Evolutionary conservation across 1,284 basidiomycete genomes (phyloP), one percentile per base, ranked within the genome.

Genomic region (Caloboletus firmus): DNA sequence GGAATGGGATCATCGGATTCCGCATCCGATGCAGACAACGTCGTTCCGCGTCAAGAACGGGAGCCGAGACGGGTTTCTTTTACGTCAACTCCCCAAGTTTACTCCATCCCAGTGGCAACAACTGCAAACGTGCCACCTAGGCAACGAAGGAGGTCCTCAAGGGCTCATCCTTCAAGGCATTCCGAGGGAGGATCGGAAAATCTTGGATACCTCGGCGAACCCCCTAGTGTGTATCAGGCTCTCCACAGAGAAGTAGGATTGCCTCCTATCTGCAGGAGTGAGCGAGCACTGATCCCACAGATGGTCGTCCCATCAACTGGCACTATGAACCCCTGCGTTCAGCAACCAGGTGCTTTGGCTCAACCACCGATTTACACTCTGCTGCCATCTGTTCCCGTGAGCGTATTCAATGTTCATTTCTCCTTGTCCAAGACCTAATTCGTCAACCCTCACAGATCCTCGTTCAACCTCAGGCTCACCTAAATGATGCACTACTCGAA

Each of bases 401-500:
- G 55, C 10, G 2, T 30, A 12, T 6, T 24, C 11, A 9, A 17
- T 31, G 5, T 24, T 28, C 12, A 17, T 36, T n/a, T 31, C 26
- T 42, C n/a, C 11, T 5, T 3, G 37, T 36, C 35, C 12, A 8
- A 37, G 4, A 8, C 35, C 22, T 34, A 30, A 35, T 31, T 9
- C 3, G 44, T 24, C 24, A 2, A 2, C 35, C 12, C 4, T 35
- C 12, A 32, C n/a, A 58, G 55, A 9, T 28, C 4, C 8, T 22
- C 0, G 0, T 36, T 28, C 56, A 41, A 12, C 42, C 28, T 26
- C 55, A 58, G 12, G 20, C 15, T 12, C 55, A 26, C 31, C 13
- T 54, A 12, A n/a, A 56, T 10, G 55, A 54, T 15, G 17, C 20
- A 7, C 11, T 56, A 9, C 32, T 56, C 26, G 55, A 56, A 41